Evolutionary conservation across 345 rosid genomes (phyloP).

Genomic region (Moringa oleifera): DNA sequence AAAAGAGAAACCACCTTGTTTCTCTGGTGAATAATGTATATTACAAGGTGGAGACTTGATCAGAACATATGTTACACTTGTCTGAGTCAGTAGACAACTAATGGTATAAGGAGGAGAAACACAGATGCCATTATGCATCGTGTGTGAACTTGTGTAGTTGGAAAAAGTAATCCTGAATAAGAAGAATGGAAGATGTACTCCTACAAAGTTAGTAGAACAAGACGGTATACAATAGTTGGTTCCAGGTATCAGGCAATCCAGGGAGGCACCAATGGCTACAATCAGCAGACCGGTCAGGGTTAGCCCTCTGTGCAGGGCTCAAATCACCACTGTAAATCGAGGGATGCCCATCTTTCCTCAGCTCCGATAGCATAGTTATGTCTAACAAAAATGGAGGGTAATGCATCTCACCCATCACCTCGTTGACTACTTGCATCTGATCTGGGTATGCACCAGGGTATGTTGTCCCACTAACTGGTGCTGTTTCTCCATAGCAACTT

Average conservation of each 20-base stretch:
- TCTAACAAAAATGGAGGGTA: constrained; percentile 59
- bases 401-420: constrained; percentile 47
- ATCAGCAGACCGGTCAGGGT: constrained; percentile 71
- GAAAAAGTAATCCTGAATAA: background rate
- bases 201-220: constrained; percentile 36
- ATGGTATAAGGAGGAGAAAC: background rate
- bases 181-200: background rate
- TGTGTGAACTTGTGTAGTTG: no score
- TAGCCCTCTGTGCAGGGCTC: constrained; percentile 54
- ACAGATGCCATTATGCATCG: background rate
- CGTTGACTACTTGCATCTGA: constrained; percentile 66
- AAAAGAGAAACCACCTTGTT: no score
- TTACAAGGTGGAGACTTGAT: background rate
- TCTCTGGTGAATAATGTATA: no score
- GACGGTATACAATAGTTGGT: constrained; percentile 61
- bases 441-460: constrained; percentile 53
- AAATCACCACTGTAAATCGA: constrained; percentile 84
- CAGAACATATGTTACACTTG: background rate
- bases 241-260: constrained; percentile 97
- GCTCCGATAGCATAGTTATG: constrained; percentile 82
- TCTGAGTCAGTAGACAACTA: background rate
- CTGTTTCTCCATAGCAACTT: constrained; percentile 79
- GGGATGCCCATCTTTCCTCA: constrained; percentile 90
- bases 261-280: constrained; percentile 99
- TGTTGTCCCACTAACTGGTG: constrained; percentile 47